Evolutionary conservation across 1,284 basidiomycete genomes (phyloP).

Genomic region (Farysia itapuensis): DNA sequence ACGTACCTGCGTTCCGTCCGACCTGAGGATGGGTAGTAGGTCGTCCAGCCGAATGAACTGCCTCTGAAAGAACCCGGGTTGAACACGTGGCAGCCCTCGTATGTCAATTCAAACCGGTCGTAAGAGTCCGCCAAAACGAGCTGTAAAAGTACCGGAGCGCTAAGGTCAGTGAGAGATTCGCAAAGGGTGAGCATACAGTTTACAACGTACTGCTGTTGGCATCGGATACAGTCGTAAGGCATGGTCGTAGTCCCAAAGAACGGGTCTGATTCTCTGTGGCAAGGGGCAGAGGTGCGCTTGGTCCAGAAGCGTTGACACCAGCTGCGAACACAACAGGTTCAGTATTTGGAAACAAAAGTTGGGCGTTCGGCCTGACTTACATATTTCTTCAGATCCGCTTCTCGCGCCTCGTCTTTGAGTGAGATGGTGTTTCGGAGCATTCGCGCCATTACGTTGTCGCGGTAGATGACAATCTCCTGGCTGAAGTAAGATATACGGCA

Average conservation of each 20-base stretch:
- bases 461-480: slow-evolving; percentile 90
- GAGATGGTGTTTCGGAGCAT: slow-evolving; percentile 77
- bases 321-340: slow-evolving; percentile 8
- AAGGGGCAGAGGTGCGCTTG: slow-evolving; percentile 75
- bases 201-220: slow-evolving; percentile 80
- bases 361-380: no score
- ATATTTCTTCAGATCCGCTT: slow-evolving; percentile 47
- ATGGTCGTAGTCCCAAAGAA: slow-evolving; percentile 88
- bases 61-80: slow-evolving; percentile 74
- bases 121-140: slow-evolving; percentile 95
- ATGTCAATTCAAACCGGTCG: slow-evolving; percentile 92
- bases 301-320: slow-evolving; percentile 59
- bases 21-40: slow-evolving; percentile 58
- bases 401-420: slow-evolving; percentile 43
- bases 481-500: slow-evolving; percentile 92
- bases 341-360: not conserved
- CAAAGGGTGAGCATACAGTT: no score
- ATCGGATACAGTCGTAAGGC: slow-evolving; percentile 88
- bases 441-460: slow-evolving; percentile 89
- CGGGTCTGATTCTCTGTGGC: slow-evolving; percentile 75
- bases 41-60: slow-evolving; percentile 54
- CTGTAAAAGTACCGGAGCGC: no score
- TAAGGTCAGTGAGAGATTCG: slow-evolving; percentile 1
- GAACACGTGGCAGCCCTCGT: slow-evolving; percentile 97
- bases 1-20: slow-evolving; percentile 53